A percentile compares a stretch with the other conserved stretches of the same genome.
phyloP scores from a whole-genome alignment of 2,329 filamentous ascomycete genomes.

The Dactylellina sp. region DNA sequence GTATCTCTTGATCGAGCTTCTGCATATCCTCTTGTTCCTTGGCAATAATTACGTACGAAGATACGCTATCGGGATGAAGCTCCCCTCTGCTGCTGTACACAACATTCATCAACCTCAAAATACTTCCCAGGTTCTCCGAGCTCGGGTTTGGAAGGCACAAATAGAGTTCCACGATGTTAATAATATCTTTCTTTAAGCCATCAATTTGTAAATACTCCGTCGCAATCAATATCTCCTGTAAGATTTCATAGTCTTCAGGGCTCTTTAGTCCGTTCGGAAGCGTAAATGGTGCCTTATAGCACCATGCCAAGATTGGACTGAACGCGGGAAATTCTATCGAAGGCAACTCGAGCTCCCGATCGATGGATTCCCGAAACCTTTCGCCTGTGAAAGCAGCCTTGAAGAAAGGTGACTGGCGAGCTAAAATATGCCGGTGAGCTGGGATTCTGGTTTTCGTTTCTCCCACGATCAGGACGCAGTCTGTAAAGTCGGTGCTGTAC shows the following conservation, averaged over 20 bases:
- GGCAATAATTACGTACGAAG: neutral
- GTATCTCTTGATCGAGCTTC: neutral
- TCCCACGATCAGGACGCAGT: neutral
- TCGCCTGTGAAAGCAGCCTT: constrained; percentile 8
- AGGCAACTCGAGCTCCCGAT: constrained; percentile 3
- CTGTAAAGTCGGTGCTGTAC: neutral
- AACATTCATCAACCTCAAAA: neutral
- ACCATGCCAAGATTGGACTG: neutral
- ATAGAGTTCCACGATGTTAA: neutral
- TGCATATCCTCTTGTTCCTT: neutral
- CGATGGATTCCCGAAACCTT: constrained; percentile 5
- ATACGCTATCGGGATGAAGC: neutral
- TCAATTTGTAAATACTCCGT: constrained; percentile 1
- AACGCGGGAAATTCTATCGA: neutral
- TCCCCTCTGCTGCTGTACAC: neutral
- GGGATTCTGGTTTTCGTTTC: neutral
- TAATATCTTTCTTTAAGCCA: constrained; percentile 5
- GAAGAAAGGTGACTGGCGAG: constrained; percentile 4
- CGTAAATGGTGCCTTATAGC: neutral
- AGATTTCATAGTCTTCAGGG: neutral
- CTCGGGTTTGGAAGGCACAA: neutral
- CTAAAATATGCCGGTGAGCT: constrained; percentile 7
- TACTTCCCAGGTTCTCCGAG: neutral
- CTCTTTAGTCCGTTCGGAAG: neutral
- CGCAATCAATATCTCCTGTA: neutral